These are phyloP conservation scores for Circinella minor DNA, from an alignment of 371 early-diverging fungal species.

Conservation along the genomic window DNA sequence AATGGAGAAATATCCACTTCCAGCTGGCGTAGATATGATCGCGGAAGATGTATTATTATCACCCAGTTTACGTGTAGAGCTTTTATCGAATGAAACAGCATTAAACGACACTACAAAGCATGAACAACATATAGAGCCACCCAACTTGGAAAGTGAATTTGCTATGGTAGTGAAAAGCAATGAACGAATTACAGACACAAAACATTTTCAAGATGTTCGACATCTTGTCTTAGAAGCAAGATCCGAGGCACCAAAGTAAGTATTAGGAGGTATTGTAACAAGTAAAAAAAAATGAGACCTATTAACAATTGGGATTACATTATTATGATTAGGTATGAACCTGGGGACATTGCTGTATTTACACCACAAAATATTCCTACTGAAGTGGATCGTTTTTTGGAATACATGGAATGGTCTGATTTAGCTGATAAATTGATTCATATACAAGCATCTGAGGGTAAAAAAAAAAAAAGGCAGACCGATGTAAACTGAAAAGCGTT, in stretches of 20 bases:
- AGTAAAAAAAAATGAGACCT: conserved; percentile 10
- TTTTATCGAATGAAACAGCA: conserved; percentile 9
- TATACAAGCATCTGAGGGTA: conserved; percentile 50
- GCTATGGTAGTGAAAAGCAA: conserved; percentile 50
- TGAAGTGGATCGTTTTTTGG: conserved; percentile 75
- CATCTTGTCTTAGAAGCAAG: conserved; percentile 62
- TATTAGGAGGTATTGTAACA: not conserved
- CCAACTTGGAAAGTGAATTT: conserved; percentile 28
- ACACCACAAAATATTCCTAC: conserved; percentile 71
- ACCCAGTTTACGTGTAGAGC: conserved; percentile 45
- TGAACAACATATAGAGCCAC: not conserved
- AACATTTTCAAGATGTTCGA: conserved; percentile 93
- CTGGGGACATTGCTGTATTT: conserved; percentile 86
- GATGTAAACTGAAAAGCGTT: too few relatives aligned
- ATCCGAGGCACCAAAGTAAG: conserved; percentile 8
- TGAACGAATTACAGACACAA: conserved; percentile 72
- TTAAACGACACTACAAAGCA: not conserved
- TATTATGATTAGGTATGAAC: conserved; percentile 56
- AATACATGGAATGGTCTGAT: conserved; percentile 72
- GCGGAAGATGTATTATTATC: conserved; percentile 58
- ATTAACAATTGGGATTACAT: not conserved
- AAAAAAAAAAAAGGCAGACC: not conserved
- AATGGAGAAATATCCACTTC: conserved; percentile 64
- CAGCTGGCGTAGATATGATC: conserved; percentile 52
- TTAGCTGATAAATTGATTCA: conserved; percentile 69